Evolutionary conservation across 305 asterid genomes (phyloP).

Genomic region (Petunia hybrid): DNA sequence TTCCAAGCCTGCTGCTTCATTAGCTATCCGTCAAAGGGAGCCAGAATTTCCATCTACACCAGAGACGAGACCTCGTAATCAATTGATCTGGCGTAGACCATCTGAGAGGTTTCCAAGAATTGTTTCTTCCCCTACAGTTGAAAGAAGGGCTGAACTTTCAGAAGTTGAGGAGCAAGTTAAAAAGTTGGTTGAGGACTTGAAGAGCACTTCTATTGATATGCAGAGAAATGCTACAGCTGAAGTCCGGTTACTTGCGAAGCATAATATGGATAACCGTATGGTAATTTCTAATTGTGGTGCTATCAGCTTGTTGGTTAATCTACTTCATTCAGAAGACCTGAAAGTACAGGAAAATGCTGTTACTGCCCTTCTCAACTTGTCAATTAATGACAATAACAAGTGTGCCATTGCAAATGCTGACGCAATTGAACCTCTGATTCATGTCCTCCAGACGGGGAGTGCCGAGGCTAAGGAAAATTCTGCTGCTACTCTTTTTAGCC

Average conservation of each 20-base stretch:
- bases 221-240: conserved; percentile 71
- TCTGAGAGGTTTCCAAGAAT: conserved; percentile 74
- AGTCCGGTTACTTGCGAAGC: conserved; percentile 86
- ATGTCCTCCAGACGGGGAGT: conserved; percentile 80
- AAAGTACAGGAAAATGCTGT: conserved; percentile 81
- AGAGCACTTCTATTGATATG: conserved; percentile 58
- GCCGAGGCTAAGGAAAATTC: conserved; percentile 89
- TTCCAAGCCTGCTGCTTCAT: conserved; percentile 56
- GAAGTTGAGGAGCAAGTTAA: conserved; percentile 76
- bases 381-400: conserved; percentile 88
- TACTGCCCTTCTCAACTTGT: conserved; percentile 91
- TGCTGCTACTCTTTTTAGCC: conserved; percentile 92
- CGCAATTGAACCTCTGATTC: conserved; percentile 84
- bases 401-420: conserved; percentile 78
- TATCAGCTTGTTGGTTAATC: conserved; percentile 64
- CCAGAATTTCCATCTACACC: conserved; percentile 57
- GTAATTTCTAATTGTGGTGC: conserved; percentile 81
- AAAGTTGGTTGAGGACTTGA: conserved; percentile 74
- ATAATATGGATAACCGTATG: conserved; percentile 87
- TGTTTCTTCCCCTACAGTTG: conserved; percentile 70
- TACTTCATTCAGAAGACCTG: conserved; percentile 68
- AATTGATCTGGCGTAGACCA: conserved; percentile 79
- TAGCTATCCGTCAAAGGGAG: conserved; percentile 57
- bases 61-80: conserved; percentile 73
- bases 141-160: conserved; percentile 74